Percentiles rank a stretch among this genome's conserved stretches.
Evolutionary conservation across 371 early-diverging fungal species (phyloP).

Genomic region (Nosema muscidifuracis): DNA sequence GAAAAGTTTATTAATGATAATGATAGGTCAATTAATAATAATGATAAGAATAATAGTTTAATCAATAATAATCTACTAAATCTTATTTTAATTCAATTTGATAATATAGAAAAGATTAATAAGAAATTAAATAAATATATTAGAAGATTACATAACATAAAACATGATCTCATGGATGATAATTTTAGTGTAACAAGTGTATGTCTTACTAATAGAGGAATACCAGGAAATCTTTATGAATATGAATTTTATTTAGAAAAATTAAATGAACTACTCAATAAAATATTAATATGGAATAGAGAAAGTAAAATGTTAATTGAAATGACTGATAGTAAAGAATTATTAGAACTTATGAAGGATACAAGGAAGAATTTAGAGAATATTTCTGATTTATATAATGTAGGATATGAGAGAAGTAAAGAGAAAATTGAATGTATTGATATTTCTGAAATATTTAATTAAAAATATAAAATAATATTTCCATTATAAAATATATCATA

Average conservation of each 20-base stretch:
- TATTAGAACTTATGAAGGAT: not conserved
- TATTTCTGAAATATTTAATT: too few relatives aligned
- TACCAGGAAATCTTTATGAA: constrained; percentile 43
- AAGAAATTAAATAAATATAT: constrained; percentile 12
- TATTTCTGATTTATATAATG: not conserved
- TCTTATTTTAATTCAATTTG: not conserved
- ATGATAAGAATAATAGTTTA: too few relatives aligned
- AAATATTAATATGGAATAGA: constrained; percentile 30
- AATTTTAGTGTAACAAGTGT: constrained; percentile 18
- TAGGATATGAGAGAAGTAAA: constrained; percentile 1
- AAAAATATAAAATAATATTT: too few relatives aligned
- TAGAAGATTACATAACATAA: constrained; percentile 24
- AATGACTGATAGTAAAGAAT: not conserved
- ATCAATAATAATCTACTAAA: too few relatives aligned
- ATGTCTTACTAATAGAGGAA: constrained; percentile 14
- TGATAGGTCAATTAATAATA: too few relatives aligned
- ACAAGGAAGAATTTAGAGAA: not conserved
- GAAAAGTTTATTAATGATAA: too few relatives aligned
- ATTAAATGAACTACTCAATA: constrained; percentile 1
- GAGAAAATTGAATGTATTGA: not conserved
- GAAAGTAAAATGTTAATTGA: not conserved
- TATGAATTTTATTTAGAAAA: constrained; percentile 42
- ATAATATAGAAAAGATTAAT: not conserved
- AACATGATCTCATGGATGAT: constrained; percentile 16
- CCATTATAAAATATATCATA: too few relatives aligned